Percentiles rank a stretch among this genome's conserved stretches.
Evolutionary conservation across 805 yeast species (phyloP).

Genomic region (Cyberlindnera japonica): DNA sequence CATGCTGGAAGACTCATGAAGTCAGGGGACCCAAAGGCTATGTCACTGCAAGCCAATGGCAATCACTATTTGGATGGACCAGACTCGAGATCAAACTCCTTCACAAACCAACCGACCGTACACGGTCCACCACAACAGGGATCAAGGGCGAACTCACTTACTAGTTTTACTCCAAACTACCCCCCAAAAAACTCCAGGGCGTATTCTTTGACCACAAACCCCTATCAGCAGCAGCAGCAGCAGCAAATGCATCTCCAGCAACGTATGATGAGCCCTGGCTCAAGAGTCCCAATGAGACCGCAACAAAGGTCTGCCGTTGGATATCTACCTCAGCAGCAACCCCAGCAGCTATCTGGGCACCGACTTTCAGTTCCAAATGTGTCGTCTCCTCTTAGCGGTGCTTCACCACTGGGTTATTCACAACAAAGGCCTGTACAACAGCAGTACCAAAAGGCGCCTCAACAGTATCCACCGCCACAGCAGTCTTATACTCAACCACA

Average conservation of each 20-base stretch:
- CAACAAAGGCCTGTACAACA: slow-evolving; percentile 1
- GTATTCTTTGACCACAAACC: slow-evolving; percentile 22
- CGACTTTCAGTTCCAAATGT: slow-evolving; percentile 20
- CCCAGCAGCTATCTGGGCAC: slow-evolving; percentile 4
- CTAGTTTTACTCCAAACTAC: too few species aligned
- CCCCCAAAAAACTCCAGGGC: slow-evolving; percentile 18
- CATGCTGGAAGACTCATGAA: slow-evolving; percentile 37
- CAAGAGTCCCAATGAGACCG: slow-evolving; percentile 4
- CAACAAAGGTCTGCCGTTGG: slow-evolving; percentile 10
- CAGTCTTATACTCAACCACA: background rate
- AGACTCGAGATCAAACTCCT: slow-evolving; percentile 32
- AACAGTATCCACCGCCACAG: slow-evolving; percentile 1
- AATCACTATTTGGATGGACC: slow-evolving; percentile 20
- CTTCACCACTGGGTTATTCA: background rate
- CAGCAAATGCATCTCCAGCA: slow-evolving; percentile 6
- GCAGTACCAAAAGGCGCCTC: slow-evolving; percentile 5
- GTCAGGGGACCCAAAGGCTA: slow-evolving; percentile 38
- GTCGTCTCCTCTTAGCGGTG: slow-evolving; percentile 20
- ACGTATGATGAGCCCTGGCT: slow-evolving; percentile 4
- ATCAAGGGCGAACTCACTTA: slow-evolving; percentile 20
- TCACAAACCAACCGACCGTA: slow-evolving; percentile 34
- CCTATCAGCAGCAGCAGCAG: slow-evolving; percentile 15
- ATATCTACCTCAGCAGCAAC: slow-evolving; percentile 7
- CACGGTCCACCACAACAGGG: slow-evolving; percentile 5
- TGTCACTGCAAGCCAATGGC: slow-evolving; percentile 37